Percentiles rank a stretch among this genome's conserved stretches.
phyloP scores from a whole-genome alignment of 2,329 filamentous ascomycete genomes.

The Bipolaris cookei region DNA sequence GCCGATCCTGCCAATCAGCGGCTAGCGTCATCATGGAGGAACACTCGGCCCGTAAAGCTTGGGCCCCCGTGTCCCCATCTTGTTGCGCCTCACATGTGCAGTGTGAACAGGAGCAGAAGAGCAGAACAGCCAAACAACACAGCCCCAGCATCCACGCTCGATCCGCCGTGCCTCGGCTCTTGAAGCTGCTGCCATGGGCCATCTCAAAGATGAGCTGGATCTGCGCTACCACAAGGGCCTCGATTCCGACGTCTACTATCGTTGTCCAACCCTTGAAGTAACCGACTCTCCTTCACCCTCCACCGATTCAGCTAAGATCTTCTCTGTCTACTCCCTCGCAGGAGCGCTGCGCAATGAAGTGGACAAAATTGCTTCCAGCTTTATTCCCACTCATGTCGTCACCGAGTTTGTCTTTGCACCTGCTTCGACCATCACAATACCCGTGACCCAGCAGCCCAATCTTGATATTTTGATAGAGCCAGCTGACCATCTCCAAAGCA shows the following conservation, averaged over 20 bases:
- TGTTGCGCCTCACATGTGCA: constrained; percentile 6
- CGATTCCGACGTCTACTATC: constrained; percentile 43
- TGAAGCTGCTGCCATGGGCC: constrained; percentile 28
- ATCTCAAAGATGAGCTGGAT: constrained; percentile 43
- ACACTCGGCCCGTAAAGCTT: neutral
- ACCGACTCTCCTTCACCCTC: constrained; percentile 9
- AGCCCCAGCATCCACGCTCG: constrained; percentile 3
- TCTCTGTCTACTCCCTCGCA: constrained; percentile 32
- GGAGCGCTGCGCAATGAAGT: constrained; percentile 40
- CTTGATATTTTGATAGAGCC: constrained; percentile 37
- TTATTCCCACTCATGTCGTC: constrained; percentile 41
- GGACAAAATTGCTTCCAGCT: constrained; percentile 34
- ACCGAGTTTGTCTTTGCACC: constrained; percentile 43
- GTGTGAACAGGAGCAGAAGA: constrained; percentile 9
- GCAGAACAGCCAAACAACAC: neutral
- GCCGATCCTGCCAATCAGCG: constrained; percentile 3
- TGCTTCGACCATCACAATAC: constrained; percentile 41
- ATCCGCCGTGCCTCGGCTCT: neutral
- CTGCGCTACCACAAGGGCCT: constrained; percentile 38
- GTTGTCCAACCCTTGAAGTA: constrained; percentile 39
- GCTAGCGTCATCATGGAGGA: neutral
- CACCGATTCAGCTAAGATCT: constrained; percentile 22
- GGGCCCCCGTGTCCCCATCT: neutral
- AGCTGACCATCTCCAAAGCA: constrained; percentile 36
- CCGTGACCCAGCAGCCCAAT: constrained; percentile 35